Evolutionary conservation across 768 basidiomycete species (phyloP), one percentile per base, ranked within the genome.

Genomic region (Collybia mongolica): DNA sequence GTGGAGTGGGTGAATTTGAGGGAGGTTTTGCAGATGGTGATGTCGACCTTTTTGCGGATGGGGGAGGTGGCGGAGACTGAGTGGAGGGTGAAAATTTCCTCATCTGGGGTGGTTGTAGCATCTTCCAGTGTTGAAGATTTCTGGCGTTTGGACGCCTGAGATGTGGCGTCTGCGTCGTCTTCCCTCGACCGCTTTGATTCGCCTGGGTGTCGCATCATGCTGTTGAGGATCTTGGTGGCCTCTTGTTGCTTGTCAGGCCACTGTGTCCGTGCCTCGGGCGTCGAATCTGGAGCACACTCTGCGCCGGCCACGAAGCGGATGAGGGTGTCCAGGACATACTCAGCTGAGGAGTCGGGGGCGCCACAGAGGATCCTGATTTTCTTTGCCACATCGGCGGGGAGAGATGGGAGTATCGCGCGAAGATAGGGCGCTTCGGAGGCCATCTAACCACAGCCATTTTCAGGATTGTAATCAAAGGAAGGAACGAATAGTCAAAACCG

Each of bases 41-140:
- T 75, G 58, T 90, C 81, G 35, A 86, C 78, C 54, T 88, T 90
- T 69, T 87, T 89, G 45, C 90, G 83, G 45, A 90, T 65, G 9
- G 89, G 89, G 0, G 88, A 82, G 9, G 84, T 81, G n/a, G 77
- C 71, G 23, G 88, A 89, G 37, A 91, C 66, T 15, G 82, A 67
- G 36, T 86, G 81, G 1, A 90, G 68, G 2, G 83, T 80, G 65
- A 79, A 84, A 8, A 78, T 49, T 1, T 83, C 77, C 0, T 65
- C 59, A 29, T 80, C 80, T 26, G 72, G 68, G 11, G 6, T 54
- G 59, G 23, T 54, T 55, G 20, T 55, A 52, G 47, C 14, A 20
- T 37, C 46, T 48, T 36, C 53, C 52, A 49, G 38, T 44, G 58
- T 15, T 17, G 41, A 32, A 47, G 45, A 46, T 46, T 67, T 63